phyloP scores from a whole-genome alignment of 352 stramenopile species.

The Pythium oligandrum region DNA sequence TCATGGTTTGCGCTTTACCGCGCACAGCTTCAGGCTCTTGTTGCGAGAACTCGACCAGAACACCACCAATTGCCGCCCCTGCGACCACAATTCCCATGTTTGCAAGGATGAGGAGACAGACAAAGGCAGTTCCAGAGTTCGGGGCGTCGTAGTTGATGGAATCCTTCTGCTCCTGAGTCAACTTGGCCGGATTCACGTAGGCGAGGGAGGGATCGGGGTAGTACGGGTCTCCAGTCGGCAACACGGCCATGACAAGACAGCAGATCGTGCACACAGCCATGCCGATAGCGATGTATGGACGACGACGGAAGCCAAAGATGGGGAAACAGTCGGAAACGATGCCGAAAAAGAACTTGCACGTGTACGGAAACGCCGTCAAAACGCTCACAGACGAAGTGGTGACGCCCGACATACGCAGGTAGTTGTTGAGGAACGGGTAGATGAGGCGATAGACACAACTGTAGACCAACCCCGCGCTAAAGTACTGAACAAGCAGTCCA shows the following conservation, averaged over 20 bases:
- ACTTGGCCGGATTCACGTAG: conserved; percentile 10
- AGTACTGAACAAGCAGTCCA: conserved; percentile 32
- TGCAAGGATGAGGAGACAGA: conserved; percentile 40
- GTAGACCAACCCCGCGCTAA: conserved; percentile 25
- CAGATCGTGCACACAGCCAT: conserved; percentile 15
- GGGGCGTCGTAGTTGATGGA: conserved; percentile 24
- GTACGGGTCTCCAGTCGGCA: conserved; percentile 20
- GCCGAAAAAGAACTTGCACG: conserved; percentile 33
- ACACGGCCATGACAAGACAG: conserved; percentile 22
- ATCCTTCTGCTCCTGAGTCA: conserved; percentile 8
- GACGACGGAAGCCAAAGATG: conserved; percentile 8
- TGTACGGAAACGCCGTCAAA: conserved; percentile 48
- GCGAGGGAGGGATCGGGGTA: conserved; percentile 15
- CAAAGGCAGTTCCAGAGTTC: conserved; percentile 23
- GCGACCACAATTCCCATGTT: conserved; percentile 55
- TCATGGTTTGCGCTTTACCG: conserved; percentile 27
- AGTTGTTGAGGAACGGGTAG: conserved; percentile 37
- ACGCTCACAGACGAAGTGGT: conserved; percentile 22
- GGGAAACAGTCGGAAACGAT: background rate
- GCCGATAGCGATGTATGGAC: conserved; percentile 4
- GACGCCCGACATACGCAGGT: conserved; percentile 31
- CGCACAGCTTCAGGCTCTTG: conserved; percentile 21
- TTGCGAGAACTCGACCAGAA: conserved; percentile 33
- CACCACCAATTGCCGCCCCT: conserved; percentile 39
- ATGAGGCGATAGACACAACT: conserved; percentile 21